Percentiles rank a stretch among this genome's conserved stretches.
Conservation (phyloP, 257 asterid genomes). For the Solanum chilense region DNA sequence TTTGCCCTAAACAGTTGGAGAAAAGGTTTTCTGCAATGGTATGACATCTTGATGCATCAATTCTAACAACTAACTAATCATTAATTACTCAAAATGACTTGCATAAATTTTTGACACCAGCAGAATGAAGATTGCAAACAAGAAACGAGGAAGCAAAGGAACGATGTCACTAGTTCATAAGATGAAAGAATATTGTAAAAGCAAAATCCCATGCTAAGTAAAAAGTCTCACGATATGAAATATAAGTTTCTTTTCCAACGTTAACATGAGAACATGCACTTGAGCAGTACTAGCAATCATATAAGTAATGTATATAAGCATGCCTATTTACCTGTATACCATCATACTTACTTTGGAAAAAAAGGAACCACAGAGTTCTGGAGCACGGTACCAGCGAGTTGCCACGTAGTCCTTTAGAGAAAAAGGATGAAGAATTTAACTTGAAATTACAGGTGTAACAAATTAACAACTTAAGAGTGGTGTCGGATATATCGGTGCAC, state of each 20-base stretch:
- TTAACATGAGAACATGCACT: not conserved
- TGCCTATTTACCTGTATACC: not conserved
- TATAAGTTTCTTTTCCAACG: not conserved
- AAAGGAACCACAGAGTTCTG: conserved; percentile 98
- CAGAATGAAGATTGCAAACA: not conserved
- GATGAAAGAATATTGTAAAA: not conserved
- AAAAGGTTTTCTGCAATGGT: not conserved
- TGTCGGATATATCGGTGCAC: not conserved
- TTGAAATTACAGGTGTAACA: not conserved
- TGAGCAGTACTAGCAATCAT: not conserved
- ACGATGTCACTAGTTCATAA: not conserved
- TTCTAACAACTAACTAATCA: not conserved
- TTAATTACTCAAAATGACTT: not conserved
- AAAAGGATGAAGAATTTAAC: conserved; percentile 3
- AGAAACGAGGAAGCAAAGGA: not conserved
- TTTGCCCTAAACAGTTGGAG: not conserved
- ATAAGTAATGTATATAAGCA: not conserved
- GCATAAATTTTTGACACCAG: no score
- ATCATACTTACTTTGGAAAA: conserved; percentile 75
- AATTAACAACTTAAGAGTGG: not conserved
- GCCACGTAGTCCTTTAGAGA: conserved; percentile 86
- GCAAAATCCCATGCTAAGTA: not conserved
- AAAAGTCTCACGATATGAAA: not conserved
- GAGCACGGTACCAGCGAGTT: conserved; percentile 99
- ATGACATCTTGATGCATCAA: not conserved